phyloP scores from a whole-genome alignment of 2,329 filamentous ascomycete genomes.

The Beauveria australis region DNA sequence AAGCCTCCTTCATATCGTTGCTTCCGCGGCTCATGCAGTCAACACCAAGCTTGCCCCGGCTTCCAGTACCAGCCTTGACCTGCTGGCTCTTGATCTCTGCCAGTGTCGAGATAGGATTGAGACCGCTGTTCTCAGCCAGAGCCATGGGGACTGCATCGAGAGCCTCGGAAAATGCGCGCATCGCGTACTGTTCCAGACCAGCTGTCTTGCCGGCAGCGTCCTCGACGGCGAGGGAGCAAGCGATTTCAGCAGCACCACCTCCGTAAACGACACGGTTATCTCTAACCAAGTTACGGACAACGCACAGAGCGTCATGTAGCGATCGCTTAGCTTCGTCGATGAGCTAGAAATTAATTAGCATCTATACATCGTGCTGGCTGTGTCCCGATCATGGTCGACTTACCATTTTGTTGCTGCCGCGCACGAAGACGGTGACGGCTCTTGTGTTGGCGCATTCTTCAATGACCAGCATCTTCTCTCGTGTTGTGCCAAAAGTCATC shows the following conservation, averaged over 20 bases:
- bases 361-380: neutral
- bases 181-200: constrained; percentile 97
- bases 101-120: constrained; percentile 92
- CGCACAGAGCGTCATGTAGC: constrained; percentile 92
- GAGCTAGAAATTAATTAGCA: constrained; percentile 51
- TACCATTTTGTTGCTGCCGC: constrained; percentile 99
- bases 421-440: constrained; percentile 91
- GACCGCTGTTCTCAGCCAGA: constrained; percentile 90
- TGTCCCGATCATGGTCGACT: constrained; percentile 20
- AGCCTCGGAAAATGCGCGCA: constrained; percentile 95
- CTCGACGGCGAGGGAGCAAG: constrained; percentile 92
- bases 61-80: constrained; percentile 57
- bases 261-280: constrained; percentile 98
- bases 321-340: constrained; percentile 98
- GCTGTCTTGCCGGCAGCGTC: constrained; percentile 91
- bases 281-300: constrained; percentile 89
- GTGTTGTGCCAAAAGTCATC: constrained; percentile 93
- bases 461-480: constrained; percentile 99
- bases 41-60: constrained; percentile 66
- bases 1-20: constrained; percentile 97
- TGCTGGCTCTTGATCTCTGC: constrained; percentile 95
- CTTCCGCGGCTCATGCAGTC: constrained; percentile 95
- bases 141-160: constrained; percentile 92
- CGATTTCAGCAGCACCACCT: constrained; percentile 92
- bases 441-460: constrained; percentile 98